phyloP scores from a whole-genome alignment of 371 early-diverging fungal genomes.

The Mortierella sp. region DNA sequence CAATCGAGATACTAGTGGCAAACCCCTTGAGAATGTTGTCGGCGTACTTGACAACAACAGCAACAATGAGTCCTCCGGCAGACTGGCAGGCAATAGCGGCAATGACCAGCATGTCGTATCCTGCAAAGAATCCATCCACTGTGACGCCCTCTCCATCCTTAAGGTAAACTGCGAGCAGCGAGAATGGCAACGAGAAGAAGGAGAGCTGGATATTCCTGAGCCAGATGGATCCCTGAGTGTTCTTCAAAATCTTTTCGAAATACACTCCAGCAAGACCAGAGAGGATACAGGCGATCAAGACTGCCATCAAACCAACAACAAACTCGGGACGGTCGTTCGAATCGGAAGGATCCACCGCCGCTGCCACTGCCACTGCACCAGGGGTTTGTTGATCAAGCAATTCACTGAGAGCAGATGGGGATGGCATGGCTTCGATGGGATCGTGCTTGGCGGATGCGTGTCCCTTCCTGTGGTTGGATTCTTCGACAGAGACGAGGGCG shows the following conservation, averaged over 20 bases:
- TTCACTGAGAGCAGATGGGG: conserved; percentile 26
- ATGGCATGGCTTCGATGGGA: not conserved
- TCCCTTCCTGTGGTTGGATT: conserved; percentile 49
- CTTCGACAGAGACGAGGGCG: conserved; percentile 85
- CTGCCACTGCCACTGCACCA: conserved; percentile 26
- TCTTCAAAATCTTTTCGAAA: conserved; percentile 92
- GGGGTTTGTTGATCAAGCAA: conserved; percentile 31
- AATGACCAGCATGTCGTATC: conserved; percentile 85
- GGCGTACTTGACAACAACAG: conserved; percentile 95
- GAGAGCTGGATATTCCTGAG: conserved; percentile 92
- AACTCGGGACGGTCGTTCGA: conserved; percentile 53
- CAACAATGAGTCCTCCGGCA: conserved; percentile 93
- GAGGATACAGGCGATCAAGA: conserved; percentile 87
- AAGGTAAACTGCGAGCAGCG: conserved; percentile 73
- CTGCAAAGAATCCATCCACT: conserved; percentile 90
- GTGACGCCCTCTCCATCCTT: conserved; percentile 85
- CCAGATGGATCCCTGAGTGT: conserved; percentile 80
- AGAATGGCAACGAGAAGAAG: conserved; percentile 79
- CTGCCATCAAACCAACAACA: conserved; percentile 81
- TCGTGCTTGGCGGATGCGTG: not conserved
- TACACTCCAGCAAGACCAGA: conserved; percentile 97
- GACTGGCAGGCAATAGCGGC: conserved; percentile 91
- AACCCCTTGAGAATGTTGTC: conserved; percentile 98
- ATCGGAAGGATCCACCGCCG: conserved; percentile 8
- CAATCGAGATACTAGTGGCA: conserved; percentile 96